These are phyloP conservation scores for Neurospora sp. DNA, from an alignment of 495 filamentous ascomycete species.

Conservation along the genomic window DNA sequence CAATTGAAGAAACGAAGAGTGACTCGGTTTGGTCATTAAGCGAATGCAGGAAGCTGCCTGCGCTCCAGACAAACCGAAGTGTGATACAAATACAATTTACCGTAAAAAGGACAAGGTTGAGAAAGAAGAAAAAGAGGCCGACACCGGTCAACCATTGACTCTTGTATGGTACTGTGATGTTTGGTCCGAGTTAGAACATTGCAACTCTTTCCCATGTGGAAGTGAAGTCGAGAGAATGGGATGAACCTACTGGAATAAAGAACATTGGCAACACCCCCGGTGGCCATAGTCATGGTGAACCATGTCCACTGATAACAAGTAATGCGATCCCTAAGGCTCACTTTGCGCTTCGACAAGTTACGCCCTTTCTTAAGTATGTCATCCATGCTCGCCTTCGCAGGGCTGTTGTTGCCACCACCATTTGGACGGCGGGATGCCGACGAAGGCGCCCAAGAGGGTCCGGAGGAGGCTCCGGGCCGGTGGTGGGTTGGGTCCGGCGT, in stretches of 20 bases:
- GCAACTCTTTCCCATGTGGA: neutral
- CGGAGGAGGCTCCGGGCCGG: neutral
- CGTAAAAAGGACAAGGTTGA: slow-evolving; percentile 65
- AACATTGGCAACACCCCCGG: slow-evolving; percentile 75
- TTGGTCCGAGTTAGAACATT: neutral
- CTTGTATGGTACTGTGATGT: slow-evolving; percentile 51
- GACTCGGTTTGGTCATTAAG: slow-evolving; percentile 72
- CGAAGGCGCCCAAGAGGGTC: neutral
- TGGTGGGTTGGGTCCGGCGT: neutral
- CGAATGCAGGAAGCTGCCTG: slow-evolving; percentile 60
- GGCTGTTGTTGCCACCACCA: neutral
- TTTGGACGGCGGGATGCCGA: neutral
- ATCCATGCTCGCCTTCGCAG: slow-evolving; percentile 18
- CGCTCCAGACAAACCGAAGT: slow-evolving; percentile 58
- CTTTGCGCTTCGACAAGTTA: slow-evolving; percentile 14
- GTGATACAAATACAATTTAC: slow-evolving; percentile 58
- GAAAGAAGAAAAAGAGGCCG: slow-evolving; percentile 62
- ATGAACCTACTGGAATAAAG: slow-evolving; percentile 50
- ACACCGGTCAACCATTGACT: slow-evolving; percentile 61
- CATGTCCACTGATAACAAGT: slow-evolving; percentile 52
- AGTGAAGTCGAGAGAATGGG: neutral
- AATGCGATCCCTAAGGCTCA: slow-evolving; percentile 36
- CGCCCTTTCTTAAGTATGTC: slow-evolving; percentile 19
- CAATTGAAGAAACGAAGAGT: slow-evolving; percentile 64
- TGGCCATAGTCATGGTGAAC: slow-evolving; percentile 75